Conservation (phyloP, 805 yeast species). For the Torulaspora microellipsoides region DNA sequence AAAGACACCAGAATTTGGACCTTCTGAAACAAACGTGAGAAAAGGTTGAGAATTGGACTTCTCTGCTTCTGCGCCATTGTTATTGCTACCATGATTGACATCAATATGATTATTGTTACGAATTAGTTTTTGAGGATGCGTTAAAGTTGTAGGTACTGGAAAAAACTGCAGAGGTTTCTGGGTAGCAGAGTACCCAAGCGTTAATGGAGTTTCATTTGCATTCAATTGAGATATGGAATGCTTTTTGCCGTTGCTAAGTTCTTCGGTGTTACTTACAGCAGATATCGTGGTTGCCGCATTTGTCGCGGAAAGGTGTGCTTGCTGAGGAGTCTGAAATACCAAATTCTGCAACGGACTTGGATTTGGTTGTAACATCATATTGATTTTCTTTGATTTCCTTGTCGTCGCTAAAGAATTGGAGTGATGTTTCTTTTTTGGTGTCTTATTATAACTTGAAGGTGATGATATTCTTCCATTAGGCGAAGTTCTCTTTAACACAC, state of each 20-base stretch:
- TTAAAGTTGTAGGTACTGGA: slow-evolving; percentile 26
- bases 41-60: slow-evolving; percentile 9
- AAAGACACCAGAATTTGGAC: slow-evolving; percentile 13
- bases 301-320: slow-evolving; percentile 11
- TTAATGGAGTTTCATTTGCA: slow-evolving; percentile 18
- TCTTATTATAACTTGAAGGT: slow-evolving; percentile 34
- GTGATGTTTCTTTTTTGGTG: slow-evolving; percentile 27
- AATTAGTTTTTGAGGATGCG: slow-evolving; percentile 9
- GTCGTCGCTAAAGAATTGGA: slow-evolving; percentile 5
- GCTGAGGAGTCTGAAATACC: slow-evolving; percentile 34
- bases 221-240: slow-evolving; percentile 7
- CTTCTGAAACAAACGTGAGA: slow-evolving; percentile 21
- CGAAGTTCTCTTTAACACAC: slow-evolving; percentile 29
- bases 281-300: slow-evolving; percentile 17
- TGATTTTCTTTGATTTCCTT: slow-evolving; percentile 14
- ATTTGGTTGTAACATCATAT: slow-evolving; percentile 18
- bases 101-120: slow-evolving; percentile 9
- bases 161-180: slow-evolving; percentile 34
- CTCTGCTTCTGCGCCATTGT: slow-evolving; percentile 35
- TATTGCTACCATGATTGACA: slow-evolving; percentile 10
- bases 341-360: slow-evolving; percentile 34
- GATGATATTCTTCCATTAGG: slow-evolving; percentile 32
- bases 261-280: slow-evolving; percentile 4
- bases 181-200: slow-evolving; percentile 27
- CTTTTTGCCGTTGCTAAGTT: slow-evolving; percentile 9